Evolutionary conservation across 345 rosid genomes (phyloP), one percentile per base, ranked within the genome.

Genomic region (Mallotus nudiflorus): DNA sequence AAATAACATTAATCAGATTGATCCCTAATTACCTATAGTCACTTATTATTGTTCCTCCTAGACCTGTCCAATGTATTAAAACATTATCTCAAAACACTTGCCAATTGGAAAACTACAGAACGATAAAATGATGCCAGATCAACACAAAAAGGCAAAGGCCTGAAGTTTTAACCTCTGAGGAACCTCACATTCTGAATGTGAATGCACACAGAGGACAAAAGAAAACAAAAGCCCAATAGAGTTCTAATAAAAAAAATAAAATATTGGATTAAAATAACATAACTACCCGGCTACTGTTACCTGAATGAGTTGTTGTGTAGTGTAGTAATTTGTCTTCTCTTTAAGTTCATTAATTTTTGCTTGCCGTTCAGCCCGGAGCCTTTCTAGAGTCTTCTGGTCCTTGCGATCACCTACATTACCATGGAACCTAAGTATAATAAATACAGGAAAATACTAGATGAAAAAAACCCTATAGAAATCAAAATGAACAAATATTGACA

Each of bases 291-390:
- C 18, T 24, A 22, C n/a, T 5, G 5, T 75, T 54, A 92, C 99
- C 98, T 95, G 94, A 83, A 95, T 95, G 76, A 95, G 90, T 75
- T 89, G 96, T 59, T 95, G 98, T 5, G 97, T 95, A 53, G 85
- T 82, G 76, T 95, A 92, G 79, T 90, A 92, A 80, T 95, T 95
- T 66, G 96, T 95, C 78, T 78, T 85, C 83, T 95, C 99, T 76
- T 95, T 95, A 72, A 95, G 96, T 78, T 90, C 99, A 65, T 95
- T 88, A 59, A 95, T 92, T 81, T 90, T 95, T 7, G 84, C 90
- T 84, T 89, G 86, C 80, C 97, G 86, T 77, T 95, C 99, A 39
- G 89, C 87, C 39, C 93, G 90, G 58, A 92, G 92, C 79, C 85
- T 87, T 79, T 88, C 97, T 64, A 95, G 82, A 56, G 84, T 84